These are phyloP conservation scores for Aquilaria yunnanensis DNA, from an alignment of 345 rosid genomes.

Conservation along the genomic window DNA sequence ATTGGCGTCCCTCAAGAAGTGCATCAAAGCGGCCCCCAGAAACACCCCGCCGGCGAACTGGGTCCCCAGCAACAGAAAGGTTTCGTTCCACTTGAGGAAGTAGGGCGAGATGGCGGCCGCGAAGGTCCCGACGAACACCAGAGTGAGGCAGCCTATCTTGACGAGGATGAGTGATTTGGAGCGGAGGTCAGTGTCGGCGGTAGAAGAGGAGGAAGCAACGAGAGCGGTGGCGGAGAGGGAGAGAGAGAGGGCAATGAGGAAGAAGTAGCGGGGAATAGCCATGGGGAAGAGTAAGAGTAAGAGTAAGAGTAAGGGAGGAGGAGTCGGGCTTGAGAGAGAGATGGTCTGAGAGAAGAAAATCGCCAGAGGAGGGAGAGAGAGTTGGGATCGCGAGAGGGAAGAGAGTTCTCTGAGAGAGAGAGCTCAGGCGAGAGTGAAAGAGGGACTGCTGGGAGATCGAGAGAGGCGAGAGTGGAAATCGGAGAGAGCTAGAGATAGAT, in stretches of 20 bases:
- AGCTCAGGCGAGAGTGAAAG: no score
- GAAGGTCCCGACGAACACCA: constrained; percentile 48
- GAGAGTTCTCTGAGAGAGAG: no score
- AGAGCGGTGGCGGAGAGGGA: constrained; percentile 42
- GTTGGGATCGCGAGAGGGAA: no score
- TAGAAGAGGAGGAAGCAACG: constrained; percentile 18
- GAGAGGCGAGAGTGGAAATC: no score
- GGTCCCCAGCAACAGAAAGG: constrained; percentile 58
- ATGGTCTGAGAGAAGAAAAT: no score
- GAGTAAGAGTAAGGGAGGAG: no score
- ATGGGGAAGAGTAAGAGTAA: no score
- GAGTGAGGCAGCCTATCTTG: constrained; percentile 50
- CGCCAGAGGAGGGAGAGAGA: no score
- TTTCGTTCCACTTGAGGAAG: constrained; percentile 67
- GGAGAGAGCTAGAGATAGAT: no score
- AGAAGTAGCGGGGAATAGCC: constrained; percentile 20
- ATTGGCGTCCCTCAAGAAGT: constrained; percentile 59
- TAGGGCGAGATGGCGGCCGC: constrained; percentile 57
- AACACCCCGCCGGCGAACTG: constrained; percentile 77
- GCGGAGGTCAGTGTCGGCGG: constrained; percentile 23
- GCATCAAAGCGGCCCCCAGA: constrained; percentile 70
- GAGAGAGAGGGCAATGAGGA: constrained; percentile 30
- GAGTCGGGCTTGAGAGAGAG: no score
- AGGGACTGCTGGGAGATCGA: no score
- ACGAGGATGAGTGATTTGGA: constrained; percentile 37